A percentile compares a stretch with the other conserved stretches of the same genome.
Conservation (phyloP, 176 grass and related monocot species). For the Tuctoria greenei region DNA sequence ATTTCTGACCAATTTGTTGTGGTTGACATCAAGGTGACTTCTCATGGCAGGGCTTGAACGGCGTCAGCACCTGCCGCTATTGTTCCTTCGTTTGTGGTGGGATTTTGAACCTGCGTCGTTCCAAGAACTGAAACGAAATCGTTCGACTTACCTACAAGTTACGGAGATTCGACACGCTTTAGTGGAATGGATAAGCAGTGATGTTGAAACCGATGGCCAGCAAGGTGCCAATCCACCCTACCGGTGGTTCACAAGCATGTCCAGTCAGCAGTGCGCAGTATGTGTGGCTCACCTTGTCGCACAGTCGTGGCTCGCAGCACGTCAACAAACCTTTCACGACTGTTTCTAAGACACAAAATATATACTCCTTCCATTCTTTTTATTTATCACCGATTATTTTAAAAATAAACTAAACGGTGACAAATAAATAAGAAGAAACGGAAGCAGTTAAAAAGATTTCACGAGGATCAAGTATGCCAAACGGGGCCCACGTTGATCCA, state of each 20-base stretch:
- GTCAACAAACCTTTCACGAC: neutral
- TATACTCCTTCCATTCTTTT: too few relatives aligned
- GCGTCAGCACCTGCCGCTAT: too few relatives aligned
- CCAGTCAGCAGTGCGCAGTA: slow-evolving; percentile 27
- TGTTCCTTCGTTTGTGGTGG: neutral
- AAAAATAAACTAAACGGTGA: too few relatives aligned
- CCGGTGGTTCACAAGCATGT: slow-evolving; percentile 10
- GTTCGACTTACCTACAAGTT: neutral
- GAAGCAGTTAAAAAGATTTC: neutral
- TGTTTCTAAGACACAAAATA: neutral
- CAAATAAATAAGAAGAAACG: too few relatives aligned
- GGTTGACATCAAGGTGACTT: neutral
- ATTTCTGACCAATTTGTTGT: slow-evolving; percentile 10
- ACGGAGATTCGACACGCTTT: neutral
- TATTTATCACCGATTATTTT: too few relatives aligned
- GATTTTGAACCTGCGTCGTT: neutral
- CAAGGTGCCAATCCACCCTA: slow-evolving; percentile 15
- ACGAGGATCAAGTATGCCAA: neutral
- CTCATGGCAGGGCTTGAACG: slow-evolving; percentile 12
- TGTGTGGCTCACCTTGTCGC: slow-evolving; percentile 27
- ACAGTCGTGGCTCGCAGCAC: slow-evolving; percentile 24
- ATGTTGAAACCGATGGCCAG: slow-evolving; percentile 15
- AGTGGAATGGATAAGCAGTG: slow-evolving; percentile 35
- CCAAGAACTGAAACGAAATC: slow-evolving; percentile 23
- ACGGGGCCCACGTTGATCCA: neutral